Percentiles rank a stretch among this genome's conserved stretches.
These are phyloP conservation scores for Glarea lozoyensis DNA, from an alignment of 495 filamentous ascomycete genomes.

Conservation along the genomic window DNA sequence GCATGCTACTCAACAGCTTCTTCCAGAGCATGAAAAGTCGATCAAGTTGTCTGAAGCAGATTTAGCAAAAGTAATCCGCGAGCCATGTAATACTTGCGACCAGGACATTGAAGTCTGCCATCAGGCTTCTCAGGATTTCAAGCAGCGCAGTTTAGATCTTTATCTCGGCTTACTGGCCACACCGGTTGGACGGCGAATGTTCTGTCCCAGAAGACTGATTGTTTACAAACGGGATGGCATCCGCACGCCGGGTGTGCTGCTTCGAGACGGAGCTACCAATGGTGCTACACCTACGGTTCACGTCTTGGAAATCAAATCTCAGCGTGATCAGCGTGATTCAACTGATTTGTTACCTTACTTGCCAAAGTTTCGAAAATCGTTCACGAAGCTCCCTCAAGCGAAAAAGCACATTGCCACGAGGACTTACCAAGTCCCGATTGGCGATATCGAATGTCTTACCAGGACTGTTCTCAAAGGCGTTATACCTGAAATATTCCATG, in stretches of 20 bases:
- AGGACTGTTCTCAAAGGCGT: slow-evolving; percentile 58
- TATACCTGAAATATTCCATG: slow-evolving; percentile 40
- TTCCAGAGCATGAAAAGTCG: slow-evolving; percentile 90
- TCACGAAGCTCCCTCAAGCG: slow-evolving; percentile 49
- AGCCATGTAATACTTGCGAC: slow-evolving; percentile 76
- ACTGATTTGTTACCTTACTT: slow-evolving; percentile 76
- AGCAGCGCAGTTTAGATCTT: slow-evolving; percentile 61
- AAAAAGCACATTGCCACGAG: slow-evolving; percentile 54
- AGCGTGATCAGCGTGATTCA: slow-evolving; percentile 54
- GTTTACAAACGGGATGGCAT: slow-evolving; percentile 64
- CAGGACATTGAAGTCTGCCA: slow-evolving; percentile 70
- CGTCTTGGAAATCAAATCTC: slow-evolving; percentile 63
- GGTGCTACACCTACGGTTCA: slow-evolving; percentile 56
- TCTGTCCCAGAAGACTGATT: slow-evolving; percentile 61
- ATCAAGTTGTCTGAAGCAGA: slow-evolving; percentile 90
- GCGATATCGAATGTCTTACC: slow-evolving; percentile 76
- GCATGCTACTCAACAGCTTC: slow-evolving; percentile 91
- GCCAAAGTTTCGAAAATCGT: slow-evolving; percentile 49
- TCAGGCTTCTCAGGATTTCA: slow-evolving; percentile 68
- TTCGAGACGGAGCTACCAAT: slow-evolving; percentile 61
- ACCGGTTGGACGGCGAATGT: slow-evolving; percentile 72
- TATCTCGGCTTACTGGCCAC: slow-evolving; percentile 61
- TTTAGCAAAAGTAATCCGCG: slow-evolving; percentile 79
- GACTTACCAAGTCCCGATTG: slow-evolving; percentile 52
- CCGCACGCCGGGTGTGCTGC: slow-evolving; percentile 69